Conservation (phyloP, 768 basidiomycete species). For the Kwoniella sp. region DNA sequence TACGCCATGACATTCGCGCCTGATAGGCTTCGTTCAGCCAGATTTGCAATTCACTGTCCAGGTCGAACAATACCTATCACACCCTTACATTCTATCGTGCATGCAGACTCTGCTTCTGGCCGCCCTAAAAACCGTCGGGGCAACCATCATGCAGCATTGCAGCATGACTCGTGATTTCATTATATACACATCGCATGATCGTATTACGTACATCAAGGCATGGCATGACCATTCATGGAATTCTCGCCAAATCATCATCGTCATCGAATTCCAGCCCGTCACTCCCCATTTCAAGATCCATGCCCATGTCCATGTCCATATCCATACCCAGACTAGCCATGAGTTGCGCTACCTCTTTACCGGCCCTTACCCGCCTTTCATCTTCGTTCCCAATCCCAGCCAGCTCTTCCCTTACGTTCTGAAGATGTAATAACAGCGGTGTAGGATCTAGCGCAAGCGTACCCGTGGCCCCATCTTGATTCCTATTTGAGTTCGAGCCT, state of each 20-base stretch:
- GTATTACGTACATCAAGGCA: too few species aligned
- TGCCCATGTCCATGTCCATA: slow-evolving; percentile 5
- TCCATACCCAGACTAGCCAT: slow-evolving; percentile 36
- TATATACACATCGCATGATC: too few species aligned
- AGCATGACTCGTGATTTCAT: too few species aligned
- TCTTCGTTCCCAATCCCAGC: slow-evolving; percentile 37
- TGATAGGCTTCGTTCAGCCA: too few species aligned
- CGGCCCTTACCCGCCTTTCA: slow-evolving; percentile 41
- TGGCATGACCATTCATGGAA: too few species aligned
- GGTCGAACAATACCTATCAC: too few species aligned
- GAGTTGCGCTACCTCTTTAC: slow-evolving; percentile 40
- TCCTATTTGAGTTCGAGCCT: neutral
- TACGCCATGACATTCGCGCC: too few species aligned
- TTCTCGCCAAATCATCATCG: neutral
- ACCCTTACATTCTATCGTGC: too few species aligned
- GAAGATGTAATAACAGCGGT: slow-evolving; percentile 45
- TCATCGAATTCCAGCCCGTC: neutral
- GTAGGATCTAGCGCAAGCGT: slow-evolving; percentile 42
- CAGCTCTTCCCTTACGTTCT: slow-evolving; percentile 42
- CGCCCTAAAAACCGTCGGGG: too few species aligned
- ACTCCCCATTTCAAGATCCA: slow-evolving; percentile 7
- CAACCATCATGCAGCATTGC: too few species aligned
- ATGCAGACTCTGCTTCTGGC: too few species aligned
- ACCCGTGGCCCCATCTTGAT: neutral
- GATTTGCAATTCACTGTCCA: too few species aligned